These are phyloP conservation scores for Rhynchospora pubera DNA, from an alignment of 176 grass and related monocot genomes.

Conservation along the genomic window DNA sequence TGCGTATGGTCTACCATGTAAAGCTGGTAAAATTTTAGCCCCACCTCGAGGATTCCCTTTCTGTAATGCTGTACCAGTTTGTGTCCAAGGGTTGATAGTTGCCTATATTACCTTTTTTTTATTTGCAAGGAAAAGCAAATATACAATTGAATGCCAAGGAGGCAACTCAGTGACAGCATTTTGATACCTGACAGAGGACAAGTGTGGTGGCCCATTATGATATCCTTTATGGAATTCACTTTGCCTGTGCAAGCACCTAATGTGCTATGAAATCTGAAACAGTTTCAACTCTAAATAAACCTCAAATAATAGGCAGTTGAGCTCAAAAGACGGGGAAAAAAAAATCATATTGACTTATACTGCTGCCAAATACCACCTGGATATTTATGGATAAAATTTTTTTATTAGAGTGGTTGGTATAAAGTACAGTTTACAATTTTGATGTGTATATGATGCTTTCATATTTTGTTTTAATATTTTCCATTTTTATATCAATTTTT, in stretches of 20 bases:
- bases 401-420: not conserved
- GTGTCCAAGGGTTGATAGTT: not conserved
- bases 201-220: not conserved
- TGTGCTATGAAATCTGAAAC: not conserved
- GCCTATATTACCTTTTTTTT: not conserved
- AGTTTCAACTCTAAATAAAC: not conserved
- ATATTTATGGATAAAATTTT: not conserved
- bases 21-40: not conserved
- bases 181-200: not conserved
- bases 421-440: not conserved
- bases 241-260: not conserved
- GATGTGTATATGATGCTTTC: not conserved
- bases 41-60: not conserved
- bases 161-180: not conserved
- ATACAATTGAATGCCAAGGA: not conserved
- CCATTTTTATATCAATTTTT: constrained; percentile 26
- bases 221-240: not conserved
- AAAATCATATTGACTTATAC: not conserved
- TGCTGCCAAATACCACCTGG: not conserved
- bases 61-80: not conserved
- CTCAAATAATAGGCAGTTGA: not conserved
- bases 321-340: not conserved
- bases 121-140: not conserved
- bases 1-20: not conserved
- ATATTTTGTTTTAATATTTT: constrained; percentile 3